Percentiles rank a stretch among this genome's conserved stretches.
Evolutionary conservation across 768 basidiomycete genomes (phyloP).

Genomic region (Russula lepida): DNA sequence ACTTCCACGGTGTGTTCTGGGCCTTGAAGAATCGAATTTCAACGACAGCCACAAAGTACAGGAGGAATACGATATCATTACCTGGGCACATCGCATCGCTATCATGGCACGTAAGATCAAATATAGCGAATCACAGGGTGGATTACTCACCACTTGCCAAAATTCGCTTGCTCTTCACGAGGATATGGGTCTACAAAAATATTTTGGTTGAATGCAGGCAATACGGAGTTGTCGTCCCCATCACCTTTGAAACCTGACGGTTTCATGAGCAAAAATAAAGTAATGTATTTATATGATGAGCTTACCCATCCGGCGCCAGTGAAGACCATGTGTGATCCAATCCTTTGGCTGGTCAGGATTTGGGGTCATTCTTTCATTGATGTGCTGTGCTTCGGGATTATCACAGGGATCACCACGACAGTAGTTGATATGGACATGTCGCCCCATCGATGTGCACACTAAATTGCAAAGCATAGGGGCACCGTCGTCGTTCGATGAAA

Average conservation of each 20-base stretch:
- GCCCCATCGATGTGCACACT: slow-evolving; percentile 48
- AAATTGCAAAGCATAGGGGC: slow-evolving; percentile 58
- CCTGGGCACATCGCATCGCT: slow-evolving; percentile 48
- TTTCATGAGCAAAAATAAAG: background rate
- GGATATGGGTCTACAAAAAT: slow-evolving; percentile 45
- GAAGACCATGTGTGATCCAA: slow-evolving; percentile 44
- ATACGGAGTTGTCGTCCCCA: background rate
- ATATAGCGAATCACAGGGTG: background rate
- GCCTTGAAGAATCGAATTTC: slow-evolving; percentile 28
- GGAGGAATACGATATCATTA: slow-evolving; percentile 13
- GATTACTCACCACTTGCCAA: slow-evolving; percentile 42
- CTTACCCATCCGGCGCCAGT: slow-evolving; percentile 51
- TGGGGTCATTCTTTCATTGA: slow-evolving; percentile 36
- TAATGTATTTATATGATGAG: slow-evolving; percentile 10
- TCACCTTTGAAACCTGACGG: slow-evolving; percentile 45
- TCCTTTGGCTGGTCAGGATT: slow-evolving; percentile 44
- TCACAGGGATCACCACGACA: slow-evolving; percentile 42
- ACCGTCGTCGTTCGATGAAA: slow-evolving; percentile 45
- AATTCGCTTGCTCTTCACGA: slow-evolving; percentile 44
- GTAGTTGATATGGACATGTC: slow-evolving; percentile 51
- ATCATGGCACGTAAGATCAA: background rate
- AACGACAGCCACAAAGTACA: background rate
- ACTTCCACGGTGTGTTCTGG: slow-evolving; percentile 37
- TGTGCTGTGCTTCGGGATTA: slow-evolving; percentile 40
- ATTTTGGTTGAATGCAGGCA: background rate